These are phyloP conservation scores for Galerina sulciceps DNA, from an alignment of 768 basidiomycete species.

Conservation along the genomic window DNA sequence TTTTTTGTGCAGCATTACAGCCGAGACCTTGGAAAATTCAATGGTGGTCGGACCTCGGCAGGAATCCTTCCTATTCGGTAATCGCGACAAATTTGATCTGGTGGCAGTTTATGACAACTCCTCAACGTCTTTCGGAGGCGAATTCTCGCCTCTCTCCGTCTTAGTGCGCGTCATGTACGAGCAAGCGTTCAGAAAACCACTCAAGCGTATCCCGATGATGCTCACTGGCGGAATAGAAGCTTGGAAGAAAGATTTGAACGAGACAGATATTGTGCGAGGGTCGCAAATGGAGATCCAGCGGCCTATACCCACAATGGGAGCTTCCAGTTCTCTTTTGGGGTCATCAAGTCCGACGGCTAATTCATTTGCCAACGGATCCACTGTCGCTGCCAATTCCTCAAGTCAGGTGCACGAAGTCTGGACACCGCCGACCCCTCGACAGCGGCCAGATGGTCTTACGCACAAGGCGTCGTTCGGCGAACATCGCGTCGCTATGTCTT, in stretches of 20 bases:
- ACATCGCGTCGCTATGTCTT: slow-evolving; percentile 37
- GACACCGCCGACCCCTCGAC: slow-evolving; percentile 25
- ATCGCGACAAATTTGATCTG: slow-evolving; percentile 87
- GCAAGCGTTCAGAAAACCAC: slow-evolving; percentile 68
- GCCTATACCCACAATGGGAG: slow-evolving; percentile 22
- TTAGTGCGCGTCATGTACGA: slow-evolving; percentile 76
- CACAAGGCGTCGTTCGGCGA: slow-evolving; percentile 20
- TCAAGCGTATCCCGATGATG: slow-evolving; percentile 79
- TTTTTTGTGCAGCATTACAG: slow-evolving; percentile 56
- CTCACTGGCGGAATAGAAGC: slow-evolving; percentile 84
- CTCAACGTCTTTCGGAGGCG: slow-evolving; percentile 52
- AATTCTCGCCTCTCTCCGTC: slow-evolving; percentile 55
- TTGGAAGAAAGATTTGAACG: slow-evolving; percentile 70
- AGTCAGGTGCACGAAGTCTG: slow-evolving; percentile 33
- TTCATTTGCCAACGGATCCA: slow-evolving; percentile 23
- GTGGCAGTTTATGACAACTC: slow-evolving; percentile 83
- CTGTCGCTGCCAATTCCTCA: slow-evolving; percentile 14
- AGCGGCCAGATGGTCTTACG: slow-evolving; percentile 13
- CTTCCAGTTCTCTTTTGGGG: slow-evolving; percentile 12
- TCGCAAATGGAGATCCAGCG: slow-evolving; percentile 27
- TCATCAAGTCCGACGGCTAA: slow-evolving; percentile 31
- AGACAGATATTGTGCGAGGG: slow-evolving; percentile 30
- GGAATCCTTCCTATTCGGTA: slow-evolving; percentile 77
- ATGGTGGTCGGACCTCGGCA: slow-evolving; percentile 70
- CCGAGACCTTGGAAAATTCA: slow-evolving; percentile 71